Base-by-base conservation (phyloP, 179 eudicot genomes). In the Heliamphora pulchella region DNA sequence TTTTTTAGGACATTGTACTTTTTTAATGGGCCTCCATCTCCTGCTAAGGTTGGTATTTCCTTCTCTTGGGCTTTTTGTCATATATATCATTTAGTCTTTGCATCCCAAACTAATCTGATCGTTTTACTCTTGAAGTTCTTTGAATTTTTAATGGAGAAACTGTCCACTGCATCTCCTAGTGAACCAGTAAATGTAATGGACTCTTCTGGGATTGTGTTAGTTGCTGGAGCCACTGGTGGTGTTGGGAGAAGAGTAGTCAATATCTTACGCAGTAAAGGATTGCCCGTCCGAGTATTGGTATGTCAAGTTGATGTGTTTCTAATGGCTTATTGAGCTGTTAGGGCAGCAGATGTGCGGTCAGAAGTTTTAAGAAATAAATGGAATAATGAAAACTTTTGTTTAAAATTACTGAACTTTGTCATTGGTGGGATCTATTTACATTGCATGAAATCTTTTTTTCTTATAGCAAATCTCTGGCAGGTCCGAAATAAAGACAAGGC, bases 201-300 rank as follows among this genome's bases (percentile, higher is more conserved):
- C 66, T 80, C 91, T 78, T 90, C 97, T 78, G 96, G 92, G 81
- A 86, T 91, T 67, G 83, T 89, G 69, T 88, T 96, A 71, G 99
- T 96, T 82, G 91, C 86, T 50, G 99, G 98, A 82, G 99, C 96
- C 75, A 96, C 99, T 68, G 99, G 99, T 79, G 99, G 99, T 71
- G 98, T 94, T 58, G 99, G 99, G 75, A 89, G 97, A 89, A 91
- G 99, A 85, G 97, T 94, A 55, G 98, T 96, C n/a, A 91, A 94
- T 80, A 80, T 87, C 76, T 83, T 96, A 79, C 92, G 90, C 59
- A 89, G 85, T 66, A 96, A 86, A 83, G 97, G 97, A 79, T 44
- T 88, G 59, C 90, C 89, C 5, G 97, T 96, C 44, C 89, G 94
- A 86, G 96, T 85, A 50, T 82, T 96, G 94, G 99, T 96, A 92